Base-by-base conservation (phyloP, 208 protist genomes). In the Acanthamoeba castellanii region DNA sequence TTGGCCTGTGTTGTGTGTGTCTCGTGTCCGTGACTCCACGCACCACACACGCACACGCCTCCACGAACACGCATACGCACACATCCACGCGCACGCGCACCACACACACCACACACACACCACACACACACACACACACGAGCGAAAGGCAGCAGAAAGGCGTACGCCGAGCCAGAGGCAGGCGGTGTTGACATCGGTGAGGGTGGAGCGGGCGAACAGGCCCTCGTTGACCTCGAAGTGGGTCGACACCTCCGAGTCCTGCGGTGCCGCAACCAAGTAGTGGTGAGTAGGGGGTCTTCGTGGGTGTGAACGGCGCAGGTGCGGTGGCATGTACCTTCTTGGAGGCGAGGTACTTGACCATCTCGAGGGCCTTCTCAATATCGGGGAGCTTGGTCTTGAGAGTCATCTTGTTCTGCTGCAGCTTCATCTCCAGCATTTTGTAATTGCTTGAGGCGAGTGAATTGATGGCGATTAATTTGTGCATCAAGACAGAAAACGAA, bases 351-450 rank as follows among this genome's bases (percentile, higher is more conserved):
- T 98, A 98, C 42, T 97, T 92, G 25, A 99, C 94, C n/a, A 98
- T 97, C 76, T 98, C 95, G 25, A 99, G 95, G 27, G 98, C 99
- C 95, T 99, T 99, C 94, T 97, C 97, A 87, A 99, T 99, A 52
- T 98, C 98, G 0, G 98, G 98, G 22, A 99, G 96, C 96, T 99
- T 99, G 66, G 96, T 95, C 95, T 98, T 97, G 37, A 99, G 97
- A 89, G 96, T 98, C 30, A 97, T 97, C 30, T 97, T 97, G 94
- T 97, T 98, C 94, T 98, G 97, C 50, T 97, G 97, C 70, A 99
- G 97, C 30, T 98, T 97, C 94, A 98, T 97, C 96, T 99, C 98
- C 72, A 98, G 97, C 85, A 99, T 96, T 90, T 99, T 98, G 97
- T 98, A 99, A 95, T 99, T 99, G 27, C 66, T 92, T 7, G 18